Evolutionary conservation across 176 grass and related monocot species (phyloP), one percentile per base, ranked within the genome.

Genomic region (Ananas comosus): DNA sequence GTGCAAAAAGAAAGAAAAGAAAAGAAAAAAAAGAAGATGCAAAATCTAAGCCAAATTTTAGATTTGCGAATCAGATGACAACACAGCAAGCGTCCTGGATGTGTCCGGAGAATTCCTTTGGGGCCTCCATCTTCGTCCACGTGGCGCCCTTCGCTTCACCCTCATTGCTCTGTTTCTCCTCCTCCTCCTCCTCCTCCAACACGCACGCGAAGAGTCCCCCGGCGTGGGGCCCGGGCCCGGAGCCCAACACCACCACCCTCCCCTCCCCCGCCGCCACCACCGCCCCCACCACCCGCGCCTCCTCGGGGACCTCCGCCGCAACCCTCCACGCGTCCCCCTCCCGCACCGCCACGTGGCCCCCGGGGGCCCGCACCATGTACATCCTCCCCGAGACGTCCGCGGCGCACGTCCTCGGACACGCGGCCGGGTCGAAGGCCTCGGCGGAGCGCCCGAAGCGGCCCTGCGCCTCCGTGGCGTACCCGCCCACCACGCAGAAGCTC

Each of bases 381-480:
- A 92, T 0, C 42, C 69, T 80, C 61, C 53, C 85, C 0, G 66
- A 33, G 13, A 63, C 79, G 0, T 76, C 64, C 4, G 56, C 80
- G 3, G 76, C 78, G 69, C 86, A 87, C 2, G 85, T 78, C 13
- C 84, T 79, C 21, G 94, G 84, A 65, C 83, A 75, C 50, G 51
- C 66, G 29, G 61, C 77, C 13, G 64, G 81, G 68, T 97, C 84
- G 77, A 92, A 92, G 2, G 66, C 67, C 86, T 97, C 84, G 0
- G 33, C 79, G 18, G 84, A 90, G 71, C 80, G 73, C 0, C 52
- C 79, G 69, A 97, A 97, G 8, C 61, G 82, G 0, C 89, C 94
- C 67, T 97, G 94, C 49, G 87, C 86, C 9, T 78, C 76, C 28
- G 94, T 97, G 18, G 85, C 67, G 77, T 97, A 97, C 12, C 94